Evolutionary conservation across 1,139 yeast genomes (phyloP).

Genomic region (Diutina siamensis): DNA sequence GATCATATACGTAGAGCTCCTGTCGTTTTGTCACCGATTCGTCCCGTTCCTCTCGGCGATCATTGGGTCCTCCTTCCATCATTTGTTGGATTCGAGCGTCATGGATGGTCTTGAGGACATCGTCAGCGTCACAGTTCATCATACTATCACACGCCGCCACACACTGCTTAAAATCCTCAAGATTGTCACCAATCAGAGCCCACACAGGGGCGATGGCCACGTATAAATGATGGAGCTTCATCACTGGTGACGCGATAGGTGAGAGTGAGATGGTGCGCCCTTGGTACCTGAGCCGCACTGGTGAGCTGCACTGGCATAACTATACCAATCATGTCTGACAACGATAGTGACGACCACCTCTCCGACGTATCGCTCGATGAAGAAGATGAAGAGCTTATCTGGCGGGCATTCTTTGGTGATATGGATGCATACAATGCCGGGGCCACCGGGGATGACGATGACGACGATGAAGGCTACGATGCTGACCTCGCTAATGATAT

Average conservation of each 20-base stretch:
- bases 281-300: too few relatives aligned
- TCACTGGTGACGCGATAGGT: not conserved
- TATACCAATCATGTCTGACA: not conserved
- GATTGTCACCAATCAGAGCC: slow-evolving; percentile 3
- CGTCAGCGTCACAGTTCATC: slow-evolving; percentile 2
- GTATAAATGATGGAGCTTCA: not conserved
- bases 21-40: not conserved
- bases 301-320: not conserved
- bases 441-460: slow-evolving; percentile 16
- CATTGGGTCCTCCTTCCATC: slow-evolving; percentile 1
- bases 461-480: slow-evolving; percentile 6
- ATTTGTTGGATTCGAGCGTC: slow-evolving; percentile 1
- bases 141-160: not conserved
- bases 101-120: slow-evolving; percentile 4
- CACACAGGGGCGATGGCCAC: not conserved
- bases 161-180: not conserved
- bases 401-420: slow-evolving; percentile 29
- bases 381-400: slow-evolving; percentile 36
- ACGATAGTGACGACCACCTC: not conserved
- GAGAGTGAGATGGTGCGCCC: not conserved
- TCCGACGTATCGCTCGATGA: slow-evolving; percentile 32
- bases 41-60: not conserved
- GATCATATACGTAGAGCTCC: not conserved
- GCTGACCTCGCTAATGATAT: not conserved
- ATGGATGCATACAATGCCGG: slow-evolving; percentile 4